Conservation (phyloP, 257 asterid genomes). For the Fraxinus quadrangulata region DNA sequence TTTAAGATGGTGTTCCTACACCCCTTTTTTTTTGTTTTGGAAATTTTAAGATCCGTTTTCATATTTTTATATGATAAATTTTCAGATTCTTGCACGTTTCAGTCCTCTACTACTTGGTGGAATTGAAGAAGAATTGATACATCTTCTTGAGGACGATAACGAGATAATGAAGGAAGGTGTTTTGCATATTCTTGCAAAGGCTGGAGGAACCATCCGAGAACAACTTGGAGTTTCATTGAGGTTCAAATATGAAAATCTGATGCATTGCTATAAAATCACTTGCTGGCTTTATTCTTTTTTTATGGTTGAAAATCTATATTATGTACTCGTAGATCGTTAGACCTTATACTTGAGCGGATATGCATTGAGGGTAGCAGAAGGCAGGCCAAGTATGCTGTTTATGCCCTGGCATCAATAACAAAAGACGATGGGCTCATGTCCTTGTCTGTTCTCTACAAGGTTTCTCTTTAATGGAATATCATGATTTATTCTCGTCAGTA, state of each 20-base stretch:
- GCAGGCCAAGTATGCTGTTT: constrained; percentile 98
- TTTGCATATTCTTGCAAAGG: constrained; percentile 95
- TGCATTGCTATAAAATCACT: background rate
- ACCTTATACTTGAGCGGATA: constrained; percentile 95
- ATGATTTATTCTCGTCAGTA: constrained; percentile 1
- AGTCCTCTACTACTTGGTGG: constrained; percentile 84
- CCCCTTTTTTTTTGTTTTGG: background rate
- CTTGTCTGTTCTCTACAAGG: constrained; percentile 98
- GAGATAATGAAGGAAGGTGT: constrained; percentile 96
- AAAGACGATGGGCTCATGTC: constrained; percentile 98
- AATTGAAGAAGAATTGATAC: constrained; percentile 80
- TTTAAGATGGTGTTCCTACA: background rate
- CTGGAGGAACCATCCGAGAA: constrained; percentile 94
- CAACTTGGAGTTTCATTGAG: constrained; percentile 89
- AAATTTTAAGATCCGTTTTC: constrained; percentile 17
- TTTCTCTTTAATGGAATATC: constrained; percentile 32
- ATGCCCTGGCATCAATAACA: constrained; percentile 95
- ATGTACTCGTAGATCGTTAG: constrained; percentile 66
- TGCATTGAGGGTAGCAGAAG: constrained; percentile 97
- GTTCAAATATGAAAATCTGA: constrained; percentile 36
- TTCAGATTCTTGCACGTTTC: constrained; percentile 93
- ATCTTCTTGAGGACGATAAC: constrained; percentile 92
- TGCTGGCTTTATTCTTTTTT: constrained; percentile 11
- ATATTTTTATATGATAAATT: constrained; percentile 28
- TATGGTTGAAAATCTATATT: constrained; percentile 24